Conservation (phyloP, 2,329 filamentous ascomycete species). For the Penicillium sp. region DNA sequence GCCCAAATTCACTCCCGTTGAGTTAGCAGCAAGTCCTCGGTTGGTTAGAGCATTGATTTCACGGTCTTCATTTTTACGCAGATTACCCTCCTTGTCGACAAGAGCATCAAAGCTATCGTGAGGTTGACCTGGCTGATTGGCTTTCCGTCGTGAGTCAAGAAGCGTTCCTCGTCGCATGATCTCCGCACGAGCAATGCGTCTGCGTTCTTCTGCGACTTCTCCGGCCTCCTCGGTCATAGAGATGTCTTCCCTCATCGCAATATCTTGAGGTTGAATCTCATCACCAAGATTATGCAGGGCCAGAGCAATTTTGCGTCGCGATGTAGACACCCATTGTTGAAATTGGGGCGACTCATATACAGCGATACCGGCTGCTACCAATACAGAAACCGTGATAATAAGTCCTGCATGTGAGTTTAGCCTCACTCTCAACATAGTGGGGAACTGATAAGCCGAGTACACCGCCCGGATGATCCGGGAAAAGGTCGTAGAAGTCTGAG, state of each 20-base stretch:
- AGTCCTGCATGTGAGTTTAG: slow-evolving; percentile 49
- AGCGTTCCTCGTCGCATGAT: slow-evolving; percentile 45
- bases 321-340: slow-evolving; percentile 61
- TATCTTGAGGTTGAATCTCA: slow-evolving; percentile 54
- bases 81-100: slow-evolving; percentile 45
- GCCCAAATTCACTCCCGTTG: slow-evolving; percentile 39
- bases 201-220: slow-evolving; percentile 45
- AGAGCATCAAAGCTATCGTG: slow-evolving; percentile 45
- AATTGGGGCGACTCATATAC: slow-evolving; percentile 65
- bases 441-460: slow-evolving; percentile 31
- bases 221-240: slow-evolving; percentile 50
- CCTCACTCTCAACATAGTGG: slow-evolving; percentile 8
- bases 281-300: slow-evolving; percentile 60
- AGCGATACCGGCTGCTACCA: slow-evolving; percentile 62
- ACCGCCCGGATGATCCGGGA: slow-evolving; percentile 25
- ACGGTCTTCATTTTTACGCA: slow-evolving; percentile 21
- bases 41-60: slow-evolving; percentile 9
- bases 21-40: slow-evolving; percentile 28
- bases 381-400: slow-evolving; percentile 60
- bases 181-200: slow-evolving; percentile 46
- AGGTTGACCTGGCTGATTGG: slow-evolving; percentile 16
- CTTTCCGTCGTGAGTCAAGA: slow-evolving; percentile 40
- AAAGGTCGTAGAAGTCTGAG: background rate
- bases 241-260: slow-evolving; percentile 39
- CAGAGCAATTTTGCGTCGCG: slow-evolving; percentile 60